Evolutionary conservation across 148 eudicot species (phyloP), one percentile per base, ranked within the genome.

Genomic region (Heliamphora exappendiculata): DNA sequence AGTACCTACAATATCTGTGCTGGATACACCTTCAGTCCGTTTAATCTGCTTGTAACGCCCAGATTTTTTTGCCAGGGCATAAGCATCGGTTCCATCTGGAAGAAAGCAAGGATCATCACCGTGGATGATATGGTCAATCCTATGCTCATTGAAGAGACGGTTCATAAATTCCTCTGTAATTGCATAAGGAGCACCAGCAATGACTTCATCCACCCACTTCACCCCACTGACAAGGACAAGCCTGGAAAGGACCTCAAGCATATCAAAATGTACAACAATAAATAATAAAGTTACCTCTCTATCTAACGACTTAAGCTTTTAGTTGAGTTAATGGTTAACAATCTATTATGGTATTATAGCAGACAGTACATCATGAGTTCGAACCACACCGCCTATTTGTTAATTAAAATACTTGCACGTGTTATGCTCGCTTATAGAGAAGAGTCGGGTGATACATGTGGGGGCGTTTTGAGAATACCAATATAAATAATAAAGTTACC

Each of bases 101-200:
- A 94, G 98, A 63, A 94, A 85, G 75, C 98, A 94, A 67, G 98
- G 98, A 80, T 94, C 98, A 79, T 94, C 98, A 70, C 98, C 98
- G 39, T 94, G 98, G 76, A 94, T 92, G 69, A 95, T 91, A 75
- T 95, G 92, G 72, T 95, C 98, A 83, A 92, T 92, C 72, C 85
- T 88, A 78, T 91, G 84, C 75, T 92, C 96, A 50, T 87, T 92
- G 81, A 95, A 95, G 33, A 95, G 96, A 79, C 85, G 85, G 76
- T 88, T 80, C 98, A 95, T 95, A 76, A 95, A 92, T 70, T 88
- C 96, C 82, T 95, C 96, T 1, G 97, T 92, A 69, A 95, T 93
- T 73, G 81, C 96, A 82, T 95, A 95, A 33, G 98, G 97, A 47
- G 95, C 97, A 83, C 82, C 76, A 3, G 97, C 81, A 78, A 92